A percentile compares a stretch with the other conserved stretches of the same genome.
Conservation (phyloP, 257 asterid genomes). For the Voacanga thouarsii region DNA sequence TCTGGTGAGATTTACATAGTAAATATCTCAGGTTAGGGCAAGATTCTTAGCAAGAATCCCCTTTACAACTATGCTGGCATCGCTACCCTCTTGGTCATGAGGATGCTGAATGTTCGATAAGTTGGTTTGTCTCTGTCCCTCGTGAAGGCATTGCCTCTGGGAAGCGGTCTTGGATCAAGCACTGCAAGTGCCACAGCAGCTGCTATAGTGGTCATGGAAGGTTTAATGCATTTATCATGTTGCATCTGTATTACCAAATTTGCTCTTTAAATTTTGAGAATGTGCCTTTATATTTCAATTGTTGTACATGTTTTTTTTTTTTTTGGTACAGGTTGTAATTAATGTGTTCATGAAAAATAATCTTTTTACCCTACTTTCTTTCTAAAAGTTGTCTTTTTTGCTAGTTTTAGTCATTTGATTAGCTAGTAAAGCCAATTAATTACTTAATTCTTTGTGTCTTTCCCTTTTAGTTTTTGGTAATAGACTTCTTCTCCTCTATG, state of each 20-base stretch:
- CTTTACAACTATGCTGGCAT: conserved; percentile 77
- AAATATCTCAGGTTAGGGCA: conserved; percentile 56
- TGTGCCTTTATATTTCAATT: too few species aligned
- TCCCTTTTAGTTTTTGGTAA: not conserved
- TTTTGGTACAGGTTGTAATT: not conserved
- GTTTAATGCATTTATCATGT: too few species aligned
- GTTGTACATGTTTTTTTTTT: not conserved
- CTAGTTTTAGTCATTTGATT: not conserved
- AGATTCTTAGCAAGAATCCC: conserved; percentile 59
- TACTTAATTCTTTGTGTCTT: not conserved
- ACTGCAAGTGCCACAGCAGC: conserved; percentile 96
- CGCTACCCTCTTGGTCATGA: conserved; percentile 73
- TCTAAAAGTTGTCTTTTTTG: not conserved
- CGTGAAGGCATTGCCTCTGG: conserved; percentile 75
- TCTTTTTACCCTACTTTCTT: not conserved
- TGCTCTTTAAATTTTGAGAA: too few species aligned
- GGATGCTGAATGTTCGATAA: conserved; percentile 61
- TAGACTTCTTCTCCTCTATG: not conserved
- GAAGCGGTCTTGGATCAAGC: conserved; percentile 80
- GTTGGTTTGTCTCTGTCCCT: conserved; percentile 74
- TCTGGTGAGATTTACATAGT: conserved; percentile 64
- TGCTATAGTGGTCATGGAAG: conserved; percentile 68
- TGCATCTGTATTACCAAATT: too few species aligned
- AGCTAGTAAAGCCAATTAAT: not conserved
- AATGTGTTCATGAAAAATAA: not conserved